Evolutionary conservation across 495 filamentous ascomycete species (phyloP), one percentile per base, ranked within the genome.

Genomic region (Lasiosphaeriaceae sp.): DNA sequence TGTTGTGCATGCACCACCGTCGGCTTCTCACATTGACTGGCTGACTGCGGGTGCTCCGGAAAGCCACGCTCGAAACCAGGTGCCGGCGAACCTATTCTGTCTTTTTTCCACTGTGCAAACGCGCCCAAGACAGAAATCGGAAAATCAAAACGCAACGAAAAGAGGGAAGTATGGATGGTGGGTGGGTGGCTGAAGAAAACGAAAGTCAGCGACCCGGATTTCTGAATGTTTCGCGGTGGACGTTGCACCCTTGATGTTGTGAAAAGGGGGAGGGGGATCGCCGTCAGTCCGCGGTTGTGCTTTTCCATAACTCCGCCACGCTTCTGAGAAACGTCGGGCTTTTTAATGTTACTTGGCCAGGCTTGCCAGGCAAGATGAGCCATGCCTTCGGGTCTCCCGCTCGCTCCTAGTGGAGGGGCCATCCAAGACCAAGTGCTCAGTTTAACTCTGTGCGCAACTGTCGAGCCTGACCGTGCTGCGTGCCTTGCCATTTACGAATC

Each of bases 241-340:
- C 14, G 39, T 43, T 48, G 46, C 19, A 24, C 14, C 24, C 21
- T 22, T 22, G 20, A 16, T 56, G 45, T 26, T 20, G 12, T 31
- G 44, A 47, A 46, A 44, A 22, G 23, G 41, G 45, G 51, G 51
- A 47, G 26, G 37, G 48, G 46, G 55, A 52, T 58, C 49, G 55
- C 24, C 55, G 49, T 41, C 23, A 22, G 52, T 24, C 48, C 39
- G 46, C 35, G 55, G 55, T 51, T 34, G 41, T 34, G 47, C 39
- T 37, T 58, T 58, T 52, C 48, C 49, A 52, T 48, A 37, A 46
- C 49, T 24, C 55, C 39, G 39, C 39, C 39, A 43, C 39, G 39
- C 39, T 3, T 43, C n/a, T 43, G 22, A 46, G 50, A 46, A 58
- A 47, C 31, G 41, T 31, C 47, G 35, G 55, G 23, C 31, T 56